These are phyloP conservation scores for Sclerotinia glacialis DNA, from an alignment of 2,329 filamentous ascomycete genomes.

Conservation along the genomic window DNA sequence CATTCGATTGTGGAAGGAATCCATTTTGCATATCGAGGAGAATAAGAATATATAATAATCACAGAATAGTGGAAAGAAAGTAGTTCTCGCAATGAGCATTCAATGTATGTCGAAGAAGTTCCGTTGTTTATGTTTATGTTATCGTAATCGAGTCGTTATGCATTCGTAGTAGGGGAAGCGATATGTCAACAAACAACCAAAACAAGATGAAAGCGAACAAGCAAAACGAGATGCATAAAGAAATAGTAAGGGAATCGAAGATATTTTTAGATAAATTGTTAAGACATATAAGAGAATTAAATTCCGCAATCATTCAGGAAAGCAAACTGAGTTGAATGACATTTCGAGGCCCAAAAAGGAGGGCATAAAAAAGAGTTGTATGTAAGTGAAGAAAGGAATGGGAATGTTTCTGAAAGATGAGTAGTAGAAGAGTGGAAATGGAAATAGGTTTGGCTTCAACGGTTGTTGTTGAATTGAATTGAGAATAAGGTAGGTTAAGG, in stretches of 20 bases:
- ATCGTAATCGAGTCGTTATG: constrained; percentile 11
- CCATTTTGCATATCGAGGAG: constrained; percentile 37
- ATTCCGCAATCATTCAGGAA: not conserved
- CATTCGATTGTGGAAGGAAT: constrained; percentile 31
- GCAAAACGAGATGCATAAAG: not conserved
- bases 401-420: not conserved
- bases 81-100: constrained; percentile 32
- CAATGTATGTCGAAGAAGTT: constrained; percentile 20
- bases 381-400: not conserved
- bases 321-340: not conserved
- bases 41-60: constrained; percentile 26
- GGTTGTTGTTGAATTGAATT: not conserved
- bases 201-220: constrained; percentile 8
- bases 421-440: not conserved
- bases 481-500: too few species aligned
- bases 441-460: not conserved
- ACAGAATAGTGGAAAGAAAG: constrained; percentile 27
- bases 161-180: constrained; percentile 12
- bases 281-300: not conserved
- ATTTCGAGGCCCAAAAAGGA: not conserved
- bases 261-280: not conserved
- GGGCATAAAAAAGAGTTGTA: not conserved
- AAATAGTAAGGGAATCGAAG: not conserved
- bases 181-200: constrained; percentile 19
- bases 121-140: constrained; percentile 17